These are phyloP conservation scores for Apium graveolens DNA, from an alignment of 129 eudicot species.

Conservation along the genomic window DNA sequence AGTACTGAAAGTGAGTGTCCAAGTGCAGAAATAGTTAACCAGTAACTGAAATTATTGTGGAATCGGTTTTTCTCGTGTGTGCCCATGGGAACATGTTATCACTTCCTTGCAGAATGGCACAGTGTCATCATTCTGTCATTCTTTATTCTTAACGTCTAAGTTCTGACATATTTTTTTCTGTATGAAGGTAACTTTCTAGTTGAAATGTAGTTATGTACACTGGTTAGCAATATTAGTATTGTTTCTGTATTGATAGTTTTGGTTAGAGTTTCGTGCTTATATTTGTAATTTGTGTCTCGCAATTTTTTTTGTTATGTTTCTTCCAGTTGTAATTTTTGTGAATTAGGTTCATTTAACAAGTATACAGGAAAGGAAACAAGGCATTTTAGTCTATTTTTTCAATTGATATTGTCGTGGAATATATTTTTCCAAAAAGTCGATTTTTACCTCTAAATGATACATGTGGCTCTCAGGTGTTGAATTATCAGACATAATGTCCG, in stretches of 20 bases:
- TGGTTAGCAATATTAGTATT: not conserved
- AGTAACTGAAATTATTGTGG: not conserved
- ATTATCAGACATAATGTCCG: constrained; percentile 20
- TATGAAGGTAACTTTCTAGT: not conserved
- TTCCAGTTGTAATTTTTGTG: not conserved
- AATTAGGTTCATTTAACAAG: not conserved
- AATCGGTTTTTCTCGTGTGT: no score
- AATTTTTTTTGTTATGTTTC: not conserved
- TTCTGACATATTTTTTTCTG: not conserved
- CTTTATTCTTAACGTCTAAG: not conserved
- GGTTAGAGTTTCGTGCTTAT: not conserved
- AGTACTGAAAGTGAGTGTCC: not conserved
- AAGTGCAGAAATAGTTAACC: not conserved
- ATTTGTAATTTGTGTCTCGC: not conserved
- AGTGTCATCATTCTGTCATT: not conserved
- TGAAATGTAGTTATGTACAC: not conserved
- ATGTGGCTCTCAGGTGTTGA: constrained; percentile 11
- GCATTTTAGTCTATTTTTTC: not conserved
- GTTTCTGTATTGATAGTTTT: not conserved
- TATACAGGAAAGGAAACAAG: not conserved
- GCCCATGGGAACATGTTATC: not conserved
- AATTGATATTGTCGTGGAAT: not conserved
- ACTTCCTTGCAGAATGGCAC: not conserved
- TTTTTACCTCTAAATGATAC: not conserved
- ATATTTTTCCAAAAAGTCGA: not conserved